Evolutionary conservation across 2,329 filamentous ascomycete genomes (phyloP).

Genomic region (Calonectria hongkongensis): DNA sequence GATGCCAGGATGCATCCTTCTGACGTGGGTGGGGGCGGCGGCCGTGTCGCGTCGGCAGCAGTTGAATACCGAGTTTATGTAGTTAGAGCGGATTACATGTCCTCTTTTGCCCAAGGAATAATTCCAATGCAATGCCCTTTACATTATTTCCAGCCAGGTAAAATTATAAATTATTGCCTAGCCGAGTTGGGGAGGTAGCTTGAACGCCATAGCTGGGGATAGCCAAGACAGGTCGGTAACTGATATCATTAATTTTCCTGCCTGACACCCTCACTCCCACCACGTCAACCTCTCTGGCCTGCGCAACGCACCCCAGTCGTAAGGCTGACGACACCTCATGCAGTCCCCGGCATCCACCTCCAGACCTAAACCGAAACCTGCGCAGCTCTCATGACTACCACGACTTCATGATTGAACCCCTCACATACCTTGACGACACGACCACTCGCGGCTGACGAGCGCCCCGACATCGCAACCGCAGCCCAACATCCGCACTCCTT

Average conservation of each 20-base stretch:
- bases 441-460: slow-evolving; percentile 10
- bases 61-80: neutral
- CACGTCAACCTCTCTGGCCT: slow-evolving; percentile 37
- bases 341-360: slow-evolving; percentile 22
- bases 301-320: slow-evolving; percentile 29
- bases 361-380: slow-evolving; percentile 18
- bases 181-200: slow-evolving; percentile 12
- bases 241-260: slow-evolving; percentile 7
- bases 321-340: slow-evolving; percentile 39
- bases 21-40: slow-evolving; percentile 10
- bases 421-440: neutral
- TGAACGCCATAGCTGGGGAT: neutral
- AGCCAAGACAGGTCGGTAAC: slow-evolving; percentile 15
- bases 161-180: neutral
- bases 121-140: neutral
- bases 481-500: neutral
- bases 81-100: slow-evolving; percentile 2
- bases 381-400: slow-evolving; percentile 22
- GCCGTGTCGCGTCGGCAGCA: neutral
- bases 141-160: neutral
- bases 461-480: slow-evolving; percentile 4
- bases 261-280: slow-evolving; percentile 11
- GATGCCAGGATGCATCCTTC: slow-evolving; percentile 19
- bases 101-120: slow-evolving; percentile 12
- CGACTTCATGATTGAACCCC: neutral